Evolutionary conservation across 2,329 filamentous ascomycete genomes (phyloP).

Genomic region (Claviceps spartinae): DNA sequence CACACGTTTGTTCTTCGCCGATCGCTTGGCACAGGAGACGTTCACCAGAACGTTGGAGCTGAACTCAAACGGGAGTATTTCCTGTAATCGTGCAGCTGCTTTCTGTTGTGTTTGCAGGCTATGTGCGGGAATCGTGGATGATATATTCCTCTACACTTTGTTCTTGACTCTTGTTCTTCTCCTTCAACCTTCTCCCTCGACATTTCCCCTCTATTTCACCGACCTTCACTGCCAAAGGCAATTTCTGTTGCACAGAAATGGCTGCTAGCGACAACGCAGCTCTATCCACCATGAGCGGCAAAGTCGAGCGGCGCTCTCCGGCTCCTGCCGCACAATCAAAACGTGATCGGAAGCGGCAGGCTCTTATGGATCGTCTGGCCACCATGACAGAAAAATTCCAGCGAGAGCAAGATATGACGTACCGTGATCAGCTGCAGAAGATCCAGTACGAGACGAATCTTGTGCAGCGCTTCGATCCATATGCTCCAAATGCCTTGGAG

Average conservation of each 20-base stretch:
- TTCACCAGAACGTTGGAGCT: not conserved
- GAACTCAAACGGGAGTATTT: not conserved
- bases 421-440: constrained; percentile 78
- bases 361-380: constrained; percentile 65
- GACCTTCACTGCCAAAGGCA: not conserved
- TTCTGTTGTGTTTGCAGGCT: not conserved
- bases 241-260: constrained; percentile 14
- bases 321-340: constrained; percentile 49
- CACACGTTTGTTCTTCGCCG: not conserved
- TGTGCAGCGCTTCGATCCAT: constrained; percentile 74
- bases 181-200: not conserved
- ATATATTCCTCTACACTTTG: not conserved
- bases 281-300: constrained; percentile 18
- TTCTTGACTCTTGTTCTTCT: not conserved
- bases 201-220: not conserved
- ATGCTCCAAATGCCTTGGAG: constrained; percentile 57
- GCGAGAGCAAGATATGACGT: constrained; percentile 68
- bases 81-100: not conserved
- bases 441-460: constrained; percentile 85
- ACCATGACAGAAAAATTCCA: constrained; percentile 66
- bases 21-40: not conserved
- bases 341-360: constrained; percentile 77
- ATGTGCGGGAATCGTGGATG: not conserved
- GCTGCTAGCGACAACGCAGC: constrained; percentile 25
- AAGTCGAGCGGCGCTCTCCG: constrained; percentile 23